phyloP scores from a whole-genome alignment of 2,329 filamentous ascomycete species.

The Ceratocystis variospora region DNA sequence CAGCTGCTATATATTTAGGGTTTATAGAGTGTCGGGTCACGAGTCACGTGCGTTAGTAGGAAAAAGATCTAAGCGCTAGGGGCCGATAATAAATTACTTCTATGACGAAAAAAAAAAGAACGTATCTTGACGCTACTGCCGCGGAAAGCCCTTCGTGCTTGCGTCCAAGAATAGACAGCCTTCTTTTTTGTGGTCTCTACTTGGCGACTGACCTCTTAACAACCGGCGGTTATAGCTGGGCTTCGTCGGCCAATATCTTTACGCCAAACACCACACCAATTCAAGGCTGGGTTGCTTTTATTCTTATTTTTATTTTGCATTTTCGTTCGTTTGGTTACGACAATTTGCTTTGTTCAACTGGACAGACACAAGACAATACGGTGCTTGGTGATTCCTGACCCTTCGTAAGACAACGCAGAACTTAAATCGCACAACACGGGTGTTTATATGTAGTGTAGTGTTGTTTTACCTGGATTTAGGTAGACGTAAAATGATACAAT shows the following conservation, averaged over 20 bases:
- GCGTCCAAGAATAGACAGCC: neutral
- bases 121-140: neutral
- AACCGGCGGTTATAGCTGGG: constrained; percentile 18
- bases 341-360: neutral
- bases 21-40: no score
- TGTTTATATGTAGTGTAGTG: no score
- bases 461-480: no score
- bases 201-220: neutral
- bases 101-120: no score
- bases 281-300: neutral
- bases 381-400: neutral
- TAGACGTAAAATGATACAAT: no score
- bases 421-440: no score
- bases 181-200: neutral
- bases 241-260: constrained; percentile 8
- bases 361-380: neutral
- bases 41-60: no score
- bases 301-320: no score
- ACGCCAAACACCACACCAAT: neutral
- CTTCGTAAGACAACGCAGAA: neutral
- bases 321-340: neutral
- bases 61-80: no score
- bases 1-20: no score
- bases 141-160: neutral
- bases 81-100: no score